These are phyloP conservation scores for Chalara sp. DNA, from an alignment of 2,329 filamentous ascomycete genomes.

Conservation along the genomic window DNA sequence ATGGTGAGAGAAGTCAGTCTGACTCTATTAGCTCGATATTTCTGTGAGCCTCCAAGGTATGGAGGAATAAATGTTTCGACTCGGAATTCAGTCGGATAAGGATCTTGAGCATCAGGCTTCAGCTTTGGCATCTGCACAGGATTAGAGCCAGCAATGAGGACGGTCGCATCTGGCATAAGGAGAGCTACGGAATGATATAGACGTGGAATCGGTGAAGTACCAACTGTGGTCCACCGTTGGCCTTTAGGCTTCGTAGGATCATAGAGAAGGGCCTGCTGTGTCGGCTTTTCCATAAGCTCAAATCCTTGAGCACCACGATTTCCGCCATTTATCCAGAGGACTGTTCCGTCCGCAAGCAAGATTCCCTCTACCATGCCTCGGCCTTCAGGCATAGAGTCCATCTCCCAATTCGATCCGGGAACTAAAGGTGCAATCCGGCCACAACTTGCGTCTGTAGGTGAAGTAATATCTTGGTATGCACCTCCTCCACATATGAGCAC, in stretches of 20 bases:
- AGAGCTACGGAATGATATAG: constrained; percentile 57
- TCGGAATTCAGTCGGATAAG: constrained; percentile 52
- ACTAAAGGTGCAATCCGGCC: constrained; percentile 47
- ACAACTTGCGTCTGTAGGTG: constrained; percentile 52
- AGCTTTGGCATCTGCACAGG: constrained; percentile 52
- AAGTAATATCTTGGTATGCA: constrained; percentile 50
- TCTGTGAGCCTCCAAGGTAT: constrained; percentile 44
- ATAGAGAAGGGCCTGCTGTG: constrained; percentile 50
- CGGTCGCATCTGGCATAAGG: constrained; percentile 50
- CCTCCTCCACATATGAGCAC: constrained; percentile 53
- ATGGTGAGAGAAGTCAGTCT: constrained; percentile 37
- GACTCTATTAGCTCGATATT: constrained; percentile 40
- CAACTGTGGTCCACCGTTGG: constrained; percentile 40
- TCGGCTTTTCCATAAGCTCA: constrained; percentile 45
- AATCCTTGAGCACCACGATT: constrained; percentile 54
- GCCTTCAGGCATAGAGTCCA: constrained; percentile 52
- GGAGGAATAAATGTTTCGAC: constrained; percentile 56
- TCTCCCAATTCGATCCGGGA: constrained; percentile 42
- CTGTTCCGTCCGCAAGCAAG: constrained; percentile 52
- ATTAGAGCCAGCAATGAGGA: constrained; percentile 54
- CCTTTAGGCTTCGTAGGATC: constrained; percentile 44
- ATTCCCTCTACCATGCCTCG: constrained; percentile 54
- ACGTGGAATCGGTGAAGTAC: constrained; percentile 36
- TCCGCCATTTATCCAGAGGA: constrained; percentile 53
- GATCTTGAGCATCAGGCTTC: constrained; percentile 34